phyloP scores from a whole-genome alignment of 768 basidiomycete species.

The Tylopilus intermedius region DNA sequence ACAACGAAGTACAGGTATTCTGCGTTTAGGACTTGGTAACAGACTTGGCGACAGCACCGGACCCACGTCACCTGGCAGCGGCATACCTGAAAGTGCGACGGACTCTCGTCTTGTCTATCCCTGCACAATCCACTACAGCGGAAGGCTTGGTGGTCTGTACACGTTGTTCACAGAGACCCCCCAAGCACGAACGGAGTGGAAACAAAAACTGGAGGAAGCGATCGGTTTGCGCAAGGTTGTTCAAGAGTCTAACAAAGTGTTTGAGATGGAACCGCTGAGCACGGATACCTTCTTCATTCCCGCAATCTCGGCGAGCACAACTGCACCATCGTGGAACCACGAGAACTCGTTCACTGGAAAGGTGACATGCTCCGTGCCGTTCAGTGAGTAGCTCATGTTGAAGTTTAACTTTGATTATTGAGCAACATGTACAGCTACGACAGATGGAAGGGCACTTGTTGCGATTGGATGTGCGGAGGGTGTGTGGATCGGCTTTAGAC shows the following conservation, averaged over 20 bases:
- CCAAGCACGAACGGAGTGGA: conserved; percentile 80
- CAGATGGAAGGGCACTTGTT: conserved; percentile 80
- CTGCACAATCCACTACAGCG: conserved; percentile 84
- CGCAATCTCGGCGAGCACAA: conserved; percentile 44
- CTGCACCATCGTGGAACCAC: conserved; percentile 55
- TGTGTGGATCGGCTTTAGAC: conserved; percentile 90
- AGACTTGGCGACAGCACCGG: conserved; percentile 27
- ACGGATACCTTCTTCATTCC: conserved; percentile 84
- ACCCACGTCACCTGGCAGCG: conserved; percentile 25
- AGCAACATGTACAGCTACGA: conserved; percentile 49
- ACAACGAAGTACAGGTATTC: conserved; percentile 66
- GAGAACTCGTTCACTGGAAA: conserved; percentile 73
- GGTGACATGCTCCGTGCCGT: conserved; percentile 93
- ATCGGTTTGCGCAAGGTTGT: conserved; percentile 79
- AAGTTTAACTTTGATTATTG: neutral
- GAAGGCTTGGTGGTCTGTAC: conserved; percentile 80
- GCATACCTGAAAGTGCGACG: conserved; percentile 36
- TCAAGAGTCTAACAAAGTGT: conserved; percentile 91
- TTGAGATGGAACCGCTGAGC: conserved; percentile 88
- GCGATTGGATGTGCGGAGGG: conserved; percentile 95
- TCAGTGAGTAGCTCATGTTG: conserved; percentile 48
- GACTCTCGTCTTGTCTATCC: conserved; percentile 83
- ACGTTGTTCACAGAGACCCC: conserved; percentile 83
- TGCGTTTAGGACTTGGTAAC: conserved; percentile 53
- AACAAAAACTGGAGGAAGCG: conserved; percentile 83